Base-by-base conservation (phyloP, 2,329 filamentous ascomycete genomes). In the Aspergillus vadensis region DNA sequence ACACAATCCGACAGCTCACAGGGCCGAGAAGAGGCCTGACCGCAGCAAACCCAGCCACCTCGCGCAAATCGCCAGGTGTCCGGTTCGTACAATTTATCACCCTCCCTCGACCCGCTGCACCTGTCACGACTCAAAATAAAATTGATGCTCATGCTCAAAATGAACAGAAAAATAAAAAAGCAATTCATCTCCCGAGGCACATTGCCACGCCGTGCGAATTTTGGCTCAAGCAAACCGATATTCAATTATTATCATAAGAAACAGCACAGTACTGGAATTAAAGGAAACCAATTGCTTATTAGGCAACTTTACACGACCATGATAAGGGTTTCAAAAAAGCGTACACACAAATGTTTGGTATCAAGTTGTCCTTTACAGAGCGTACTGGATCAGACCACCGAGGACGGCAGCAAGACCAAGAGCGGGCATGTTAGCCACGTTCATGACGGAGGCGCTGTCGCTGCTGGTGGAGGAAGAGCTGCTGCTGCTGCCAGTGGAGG, bases 361-460 rank as follows among this genome's bases (percentile, higher is more conserved):
- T 64, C 58, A 69, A 72, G 67, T 36, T 60, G 67, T 66, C 70
- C 66, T 72, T 78, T 81, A 83, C 74, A 83, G 72, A 69, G 75
- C 71, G 62, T 81, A 74, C 68, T 78, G 76, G 65, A 81, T 67
- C 47, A 82, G 66, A 68, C 76, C 76, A 68, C 79, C 79, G 65
- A 82, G 70, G 57, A 79, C 9, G 55, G 80, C 77, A 38, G 79
- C 77, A 55, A 78, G 54, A 66, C 79, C 80, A 55, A 80, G 70
- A 9, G 72, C 71, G 58, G 77, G 71, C 25, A 74, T 66, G 67
- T 72, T 75, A 63, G 67, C 77, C 50, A 68, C 63, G 66, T 67
- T 73, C 61, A 67, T 71, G 52, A 74, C 72, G 51, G 75, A 74
- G 59, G 72, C 75, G 66, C 75, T 78, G 57, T 75, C 75, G 61